Evolutionary conservation across 306 rosid genomes (phyloP), one percentile per base, ranked within the genome.

Genomic region (Quercus ilex): DNA sequence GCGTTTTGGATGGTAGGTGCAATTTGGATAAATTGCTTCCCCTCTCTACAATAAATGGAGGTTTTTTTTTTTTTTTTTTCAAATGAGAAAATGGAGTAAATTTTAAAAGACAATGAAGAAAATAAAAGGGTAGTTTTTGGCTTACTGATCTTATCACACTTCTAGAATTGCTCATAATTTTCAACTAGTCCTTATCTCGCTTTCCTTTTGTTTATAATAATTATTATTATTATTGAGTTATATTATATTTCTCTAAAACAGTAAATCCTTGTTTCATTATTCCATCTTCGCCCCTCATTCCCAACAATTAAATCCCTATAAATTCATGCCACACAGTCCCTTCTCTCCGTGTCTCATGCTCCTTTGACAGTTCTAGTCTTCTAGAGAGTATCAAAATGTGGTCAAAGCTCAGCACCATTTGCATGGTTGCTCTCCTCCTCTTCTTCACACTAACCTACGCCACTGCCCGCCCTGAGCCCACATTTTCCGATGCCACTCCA

Each of bases 331-430:
- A 55, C 14, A 52, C 51, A 72, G 77, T 38, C 63, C 13, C 71
- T 62, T 56, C 43, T 65, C 17, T 43, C 6, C 49, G 49, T 72
- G 59, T 69, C 71, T 7, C 52, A 20, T 69, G 69, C 12, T 4
- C 23, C 25, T 68, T 51, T 53, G 35, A n/a, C 55, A 76, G 33
- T 73, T 71, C 20, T 49, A 49, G 53, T 49, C 53, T 49, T 49
- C 53, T 7, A 79, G 52, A 77, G 80, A 84, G 8, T 79, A 83
- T 60, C 49, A 88, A 78, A 62, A 85, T 85, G 91, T 74, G 84
- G 25, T 85, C 89, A 41, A 90, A 82, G 80, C 74, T 84, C 74
- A 72, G 80, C 58, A 53, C 68, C 52, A 75, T 87, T 51, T 84
- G 87, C 83, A 49, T 87, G 46, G 28, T 71, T 21, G 14, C 70